phyloP scores from a whole-genome alignment of 2,329 filamentous ascomycete species.

The Dactylellina cionopaga region DNA sequence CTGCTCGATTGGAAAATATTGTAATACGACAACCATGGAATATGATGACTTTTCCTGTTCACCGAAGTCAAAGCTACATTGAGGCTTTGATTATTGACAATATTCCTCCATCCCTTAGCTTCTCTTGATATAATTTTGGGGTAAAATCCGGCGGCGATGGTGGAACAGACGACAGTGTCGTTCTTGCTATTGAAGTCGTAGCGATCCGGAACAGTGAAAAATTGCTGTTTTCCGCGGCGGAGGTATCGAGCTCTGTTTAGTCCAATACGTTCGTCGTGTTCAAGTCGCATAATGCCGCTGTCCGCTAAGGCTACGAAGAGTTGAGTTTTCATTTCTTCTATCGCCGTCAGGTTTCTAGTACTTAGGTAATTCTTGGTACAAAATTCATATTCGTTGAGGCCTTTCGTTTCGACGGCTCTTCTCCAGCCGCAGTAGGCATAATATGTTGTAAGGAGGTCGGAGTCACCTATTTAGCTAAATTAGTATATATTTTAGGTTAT shows the following conservation, averaged over 20 bases:
- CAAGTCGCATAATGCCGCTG: slow-evolving; percentile 81
- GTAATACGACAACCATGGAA: slow-evolving; percentile 89
- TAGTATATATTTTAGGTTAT: not conserved
- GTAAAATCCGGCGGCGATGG: slow-evolving; percentile 95
- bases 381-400: slow-evolving; percentile 82
- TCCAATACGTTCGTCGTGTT: slow-evolving; percentile 74
- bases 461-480: slow-evolving; percentile 70
- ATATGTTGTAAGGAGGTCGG: slow-evolving; percentile 90
- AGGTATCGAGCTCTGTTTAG: slow-evolving; percentile 69
- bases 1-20: slow-evolving; percentile 91
- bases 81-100: slow-evolving; percentile 91
- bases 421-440: slow-evolving; percentile 94
- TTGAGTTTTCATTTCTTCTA: slow-evolving; percentile 95
- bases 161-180: slow-evolving; percentile 79
- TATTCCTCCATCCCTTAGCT: slow-evolving; percentile 86
- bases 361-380: slow-evolving; percentile 95
- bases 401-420: slow-evolving; percentile 76
- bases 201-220: slow-evolving; percentile 82
- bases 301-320: slow-evolving; percentile 85
- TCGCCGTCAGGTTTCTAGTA: slow-evolving; percentile 85
- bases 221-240: slow-evolving; percentile 65
- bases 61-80: slow-evolving; percentile 88
- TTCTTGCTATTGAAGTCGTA: slow-evolving; percentile 81
- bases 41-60: slow-evolving; percentile 75
- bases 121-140: slow-evolving; percentile 89